A percentile compares a stretch with the other conserved stretches of the same genome.
Conservation (phyloP, 139 green algal species). For the Tetradesmus obliquus region DNA sequence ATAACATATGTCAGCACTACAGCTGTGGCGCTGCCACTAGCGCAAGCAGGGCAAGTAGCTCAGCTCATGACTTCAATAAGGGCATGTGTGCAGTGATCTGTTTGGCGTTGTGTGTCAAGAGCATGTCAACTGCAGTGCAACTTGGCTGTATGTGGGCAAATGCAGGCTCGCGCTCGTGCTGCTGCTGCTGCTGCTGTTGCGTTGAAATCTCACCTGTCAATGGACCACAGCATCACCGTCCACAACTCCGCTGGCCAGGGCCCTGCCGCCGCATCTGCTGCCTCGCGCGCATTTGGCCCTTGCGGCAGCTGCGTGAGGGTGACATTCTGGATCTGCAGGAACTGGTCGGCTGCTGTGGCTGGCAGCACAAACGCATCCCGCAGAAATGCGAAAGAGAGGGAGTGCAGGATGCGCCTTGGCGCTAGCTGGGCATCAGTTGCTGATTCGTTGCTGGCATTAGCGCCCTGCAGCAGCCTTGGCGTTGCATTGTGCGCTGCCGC, state of each 20-base stretch:
- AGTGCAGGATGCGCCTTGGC: background rate
- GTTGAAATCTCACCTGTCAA: background rate
- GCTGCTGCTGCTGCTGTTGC: background rate
- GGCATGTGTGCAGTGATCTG: too few relatives aligned
- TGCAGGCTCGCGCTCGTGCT: background rate
- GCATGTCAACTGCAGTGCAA: too few relatives aligned
- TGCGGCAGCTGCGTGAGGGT: constrained; percentile 15
- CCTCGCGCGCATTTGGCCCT: background rate
- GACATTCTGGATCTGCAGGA: constrained; percentile 5
- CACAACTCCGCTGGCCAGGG: background rate
- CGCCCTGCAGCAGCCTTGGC: background rate
- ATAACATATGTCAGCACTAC: background rate
- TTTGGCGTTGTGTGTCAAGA: too few relatives aligned
- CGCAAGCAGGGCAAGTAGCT: too few relatives aligned
- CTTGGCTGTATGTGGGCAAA: background rate
- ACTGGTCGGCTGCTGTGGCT: background rate
- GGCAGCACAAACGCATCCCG: background rate
- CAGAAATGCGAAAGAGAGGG: background rate
- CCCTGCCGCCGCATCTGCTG: background rate
- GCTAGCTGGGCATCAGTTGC: too few relatives aligned
- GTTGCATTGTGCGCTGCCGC: background rate
- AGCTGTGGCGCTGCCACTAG: too few relatives aligned
- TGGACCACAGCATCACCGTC: constrained; percentile 32
- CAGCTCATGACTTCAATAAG: too few relatives aligned
- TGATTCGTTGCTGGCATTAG: too few relatives aligned